phyloP scores from a whole-genome alignment of 257 asterid genomes.

The Linderniella brevidens region DNA sequence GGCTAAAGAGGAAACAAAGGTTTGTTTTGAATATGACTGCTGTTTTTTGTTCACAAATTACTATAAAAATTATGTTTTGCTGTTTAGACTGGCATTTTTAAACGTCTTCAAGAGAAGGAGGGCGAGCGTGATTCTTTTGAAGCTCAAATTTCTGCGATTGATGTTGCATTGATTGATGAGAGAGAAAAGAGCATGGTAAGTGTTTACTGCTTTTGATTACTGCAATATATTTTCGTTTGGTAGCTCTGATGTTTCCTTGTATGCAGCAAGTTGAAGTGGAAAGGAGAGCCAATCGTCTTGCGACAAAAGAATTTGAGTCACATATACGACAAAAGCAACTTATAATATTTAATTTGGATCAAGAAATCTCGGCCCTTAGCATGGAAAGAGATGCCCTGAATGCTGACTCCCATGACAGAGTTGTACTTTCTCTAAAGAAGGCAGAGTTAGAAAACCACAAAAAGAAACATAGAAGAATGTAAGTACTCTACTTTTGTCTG shows the following conservation, averaged over 20 bases:
- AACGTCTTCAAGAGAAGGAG: constrained; percentile 47
- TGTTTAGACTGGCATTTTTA: constrained; percentile 28
- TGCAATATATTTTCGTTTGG: constrained; percentile 6
- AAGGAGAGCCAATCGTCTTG: constrained; percentile 43
- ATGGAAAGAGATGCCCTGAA: constrained; percentile 54
- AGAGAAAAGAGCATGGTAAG: constrained; percentile 62
- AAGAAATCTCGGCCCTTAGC: constrained; percentile 34
- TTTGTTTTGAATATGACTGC: constrained; percentile 14
- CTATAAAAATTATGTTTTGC: constrained; percentile 9
- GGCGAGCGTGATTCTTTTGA: constrained; percentile 53
- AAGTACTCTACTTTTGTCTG: constrained; percentile 17
- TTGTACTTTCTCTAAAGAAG: constrained; percentile 52
- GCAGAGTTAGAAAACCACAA: constrained; percentile 59
- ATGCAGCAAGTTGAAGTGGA: constrained; percentile 60
- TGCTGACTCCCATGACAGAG: constrained; percentile 75
- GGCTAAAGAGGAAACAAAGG: constrained; percentile 64
- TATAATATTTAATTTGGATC: constrained; percentile 40
- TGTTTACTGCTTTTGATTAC: constrained; percentile 12
- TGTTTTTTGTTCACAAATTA: constrained; percentile 1
- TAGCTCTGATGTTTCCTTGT: constrained; percentile 12
- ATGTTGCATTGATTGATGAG: constrained; percentile 52
- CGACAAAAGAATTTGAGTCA: constrained; percentile 37
- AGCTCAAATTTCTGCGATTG: constrained; percentile 31
- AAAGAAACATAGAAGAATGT: constrained; percentile 60
- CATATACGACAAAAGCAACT: constrained; percentile 32